phyloP scores from a whole-genome alignment of 2,329 filamentous ascomycete species.

The Didymella pinodella region DNA sequence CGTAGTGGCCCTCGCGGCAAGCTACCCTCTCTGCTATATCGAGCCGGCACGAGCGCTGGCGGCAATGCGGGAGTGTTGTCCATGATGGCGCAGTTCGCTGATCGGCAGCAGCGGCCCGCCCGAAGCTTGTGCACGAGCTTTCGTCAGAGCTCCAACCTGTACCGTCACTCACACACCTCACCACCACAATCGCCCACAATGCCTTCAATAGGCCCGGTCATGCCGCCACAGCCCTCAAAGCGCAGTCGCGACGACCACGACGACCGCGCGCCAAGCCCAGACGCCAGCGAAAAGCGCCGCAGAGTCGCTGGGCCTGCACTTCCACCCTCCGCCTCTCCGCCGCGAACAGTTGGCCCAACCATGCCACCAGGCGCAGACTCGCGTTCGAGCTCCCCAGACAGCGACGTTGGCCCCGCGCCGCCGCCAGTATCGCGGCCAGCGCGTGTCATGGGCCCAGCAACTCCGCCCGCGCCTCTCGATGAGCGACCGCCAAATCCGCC shows the following conservation, averaged over 20 bases:
- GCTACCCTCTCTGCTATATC: slow-evolving; percentile 1
- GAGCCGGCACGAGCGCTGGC: slow-evolving; percentile 7
- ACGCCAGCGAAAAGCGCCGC: slow-evolving; percentile 59
- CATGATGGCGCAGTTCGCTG: slow-evolving; percentile 9
- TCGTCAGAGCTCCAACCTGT: neutral
- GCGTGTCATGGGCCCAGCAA: slow-evolving; percentile 61
- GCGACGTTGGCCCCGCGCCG: slow-evolving; percentile 37
- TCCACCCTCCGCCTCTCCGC: slow-evolving; percentile 52
- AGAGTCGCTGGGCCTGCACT: slow-evolving; percentile 64
- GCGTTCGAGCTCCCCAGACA: neutral
- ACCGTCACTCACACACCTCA: neutral
- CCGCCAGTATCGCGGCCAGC: slow-evolving; percentile 44
- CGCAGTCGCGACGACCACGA: slow-evolving; percentile 59
- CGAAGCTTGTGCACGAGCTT: slow-evolving; percentile 18
- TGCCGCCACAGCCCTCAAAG: slow-evolving; percentile 71
- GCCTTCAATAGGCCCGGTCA: slow-evolving; percentile 71
- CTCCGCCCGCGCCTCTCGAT: slow-evolving; percentile 60
- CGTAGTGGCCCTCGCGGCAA: neutral
- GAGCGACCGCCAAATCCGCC: slow-evolving; percentile 55
- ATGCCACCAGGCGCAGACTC: neutral
- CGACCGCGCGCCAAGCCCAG: slow-evolving; percentile 51
- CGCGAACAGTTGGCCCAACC: slow-evolving; percentile 2
- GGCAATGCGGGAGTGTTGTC: slow-evolving; percentile 23
- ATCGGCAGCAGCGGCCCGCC: slow-evolving; percentile 30
- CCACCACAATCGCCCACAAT: slow-evolving; percentile 41